Percentiles rank a stretch among this genome's conserved stretches.
phyloP scores from a whole-genome alignment of 352 stramenopile species.

The Pythium apleroticum region DNA sequence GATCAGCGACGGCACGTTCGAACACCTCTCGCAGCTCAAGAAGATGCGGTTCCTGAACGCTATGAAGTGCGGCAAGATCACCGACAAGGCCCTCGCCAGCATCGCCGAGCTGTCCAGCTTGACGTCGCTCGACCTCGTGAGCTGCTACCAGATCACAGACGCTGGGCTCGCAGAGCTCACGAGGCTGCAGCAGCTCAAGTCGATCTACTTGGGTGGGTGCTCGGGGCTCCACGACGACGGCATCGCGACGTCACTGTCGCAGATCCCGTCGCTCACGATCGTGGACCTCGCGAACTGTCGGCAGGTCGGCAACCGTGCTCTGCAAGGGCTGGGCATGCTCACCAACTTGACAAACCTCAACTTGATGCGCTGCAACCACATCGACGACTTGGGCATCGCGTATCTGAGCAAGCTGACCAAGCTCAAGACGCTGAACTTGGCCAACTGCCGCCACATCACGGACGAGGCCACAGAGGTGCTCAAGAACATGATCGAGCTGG shows the following conservation, averaged over 20 bases:
- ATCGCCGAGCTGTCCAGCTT: constrained; percentile 53
- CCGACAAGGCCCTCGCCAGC: constrained; percentile 44
- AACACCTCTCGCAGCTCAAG: constrained; percentile 44
- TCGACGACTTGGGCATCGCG: constrained; percentile 55
- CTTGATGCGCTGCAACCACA: constrained; percentile 78
- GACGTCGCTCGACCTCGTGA: constrained; percentile 75
- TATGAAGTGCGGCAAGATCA: constrained; percentile 83
- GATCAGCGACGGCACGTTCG: constrained; percentile 63
- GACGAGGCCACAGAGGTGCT: constrained; percentile 48
- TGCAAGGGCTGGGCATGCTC: constrained; percentile 55
- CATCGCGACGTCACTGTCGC: constrained; percentile 40
- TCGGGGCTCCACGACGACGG: constrained; percentile 57
- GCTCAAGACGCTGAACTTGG: constrained; percentile 73
- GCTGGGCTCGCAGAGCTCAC: constrained; percentile 42
- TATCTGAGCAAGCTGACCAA: constrained; percentile 44
- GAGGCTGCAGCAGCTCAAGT: constrained; percentile 49
- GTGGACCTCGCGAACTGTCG: constrained; percentile 77
- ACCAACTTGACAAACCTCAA: constrained; percentile 69
- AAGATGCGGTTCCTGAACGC: constrained; percentile 77
- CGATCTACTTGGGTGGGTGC: constrained; percentile 64
- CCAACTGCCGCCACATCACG: constrained; percentile 79
- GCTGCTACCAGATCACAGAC: constrained; percentile 72
- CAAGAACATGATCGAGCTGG: constrained; percentile 42
- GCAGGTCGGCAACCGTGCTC: constrained; percentile 62
- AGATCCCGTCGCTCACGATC: constrained; percentile 48